Evolutionary conservation across 2,329 filamentous ascomycete genomes (phyloP).

Genomic region (Hansfordia pulvinata): DNA sequence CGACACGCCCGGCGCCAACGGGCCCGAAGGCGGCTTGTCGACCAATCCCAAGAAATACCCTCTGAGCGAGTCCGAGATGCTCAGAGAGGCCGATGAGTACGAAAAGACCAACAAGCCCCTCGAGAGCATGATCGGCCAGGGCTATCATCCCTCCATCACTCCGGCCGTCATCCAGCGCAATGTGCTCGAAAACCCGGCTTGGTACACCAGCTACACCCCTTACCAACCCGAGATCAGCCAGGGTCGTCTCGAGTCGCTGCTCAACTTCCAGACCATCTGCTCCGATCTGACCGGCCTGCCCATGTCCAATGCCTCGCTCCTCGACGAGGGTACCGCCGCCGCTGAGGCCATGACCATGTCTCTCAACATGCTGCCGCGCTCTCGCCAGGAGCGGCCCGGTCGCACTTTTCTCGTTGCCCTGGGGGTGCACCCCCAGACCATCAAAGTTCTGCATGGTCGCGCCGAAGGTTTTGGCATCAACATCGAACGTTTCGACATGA

Average conservation of each 20-base stretch:
- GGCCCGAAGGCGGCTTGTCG: no score
- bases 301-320: conserved; percentile 79
- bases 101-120: conserved; percentile 23
- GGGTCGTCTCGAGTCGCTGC: conserved; percentile 76
- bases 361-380: conserved; percentile 57
- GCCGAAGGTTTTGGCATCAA: conserved; percentile 90
- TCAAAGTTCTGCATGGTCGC: conserved; percentile 70
- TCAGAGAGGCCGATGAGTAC: conserved; percentile 23
- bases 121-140: conserved; percentile 68
- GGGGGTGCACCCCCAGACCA: conserved; percentile 72
- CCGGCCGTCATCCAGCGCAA: conserved; percentile 89
- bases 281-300: conserved; percentile 76
- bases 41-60: conserved; percentile 29
- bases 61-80: conserved; percentile 45
- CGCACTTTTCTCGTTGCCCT: conserved; percentile 80
- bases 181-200: conserved; percentile 81
- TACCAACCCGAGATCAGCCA: conserved; percentile 98
- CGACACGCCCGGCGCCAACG: no score
- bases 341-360: conserved; percentile 95
- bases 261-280: conserved; percentile 94
- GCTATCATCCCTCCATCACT: conserved; percentile 78
- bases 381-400: conserved; percentile 58
- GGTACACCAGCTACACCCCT: conserved; percentile 97
- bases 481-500: conserved; percentile 46
- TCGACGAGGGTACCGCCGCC: conserved; percentile 86